Base-by-base conservation (phyloP, 345 rosid genomes). In the Sisymbrium altissimum region DNA sequence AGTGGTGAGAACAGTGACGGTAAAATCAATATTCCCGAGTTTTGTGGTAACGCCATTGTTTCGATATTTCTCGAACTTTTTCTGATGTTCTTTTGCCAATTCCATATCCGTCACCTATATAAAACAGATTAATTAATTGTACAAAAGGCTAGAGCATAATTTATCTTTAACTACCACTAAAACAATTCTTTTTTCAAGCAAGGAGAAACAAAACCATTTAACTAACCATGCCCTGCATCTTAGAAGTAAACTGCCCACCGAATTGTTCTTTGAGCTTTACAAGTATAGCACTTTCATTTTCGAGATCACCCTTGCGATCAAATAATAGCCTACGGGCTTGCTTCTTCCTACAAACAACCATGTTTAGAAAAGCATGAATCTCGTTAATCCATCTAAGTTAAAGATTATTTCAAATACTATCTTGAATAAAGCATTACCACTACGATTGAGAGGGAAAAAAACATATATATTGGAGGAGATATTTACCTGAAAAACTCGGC, bases 1-100 rank as follows among this genome's bases (percentile, higher is more conserved):
- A 35, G 93, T 85, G 59, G 93, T 93, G 35, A 93, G 88, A 73
- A 90, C 96, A 53, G 87, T 87, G 49, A 90, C 97, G 14, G 87
- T 49, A 44, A 90, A 74, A 71, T 90, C 95, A 67, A 90, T 82
- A 19, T 88, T 95, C 10, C 21, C 21, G 6, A 82, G 85, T 74
- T 78, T 72, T 63, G 69, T 63, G 35, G 39, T 25, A 2, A 67
- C 25, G 70, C 80, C 78, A 29, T 57, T 70, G 14, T 40, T n/a
- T 40, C 84, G 83, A 75, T 86, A 83, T 5, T 76, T 81, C 78
- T 71, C 86, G 70, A 93, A 93, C 44, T 54, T 38, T 3, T 53
- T 55, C 52, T 90, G 97, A 9, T 72, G 79, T 21, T 90, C 98
- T 83, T 71, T 88, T 17, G 97, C 90, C 80, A 90, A 45, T 5